Percentiles rank a stretch among this genome's conserved stretches.
Conservation (phyloP, 139 green algal genomes). For the Chlorella sp. region DNA sequence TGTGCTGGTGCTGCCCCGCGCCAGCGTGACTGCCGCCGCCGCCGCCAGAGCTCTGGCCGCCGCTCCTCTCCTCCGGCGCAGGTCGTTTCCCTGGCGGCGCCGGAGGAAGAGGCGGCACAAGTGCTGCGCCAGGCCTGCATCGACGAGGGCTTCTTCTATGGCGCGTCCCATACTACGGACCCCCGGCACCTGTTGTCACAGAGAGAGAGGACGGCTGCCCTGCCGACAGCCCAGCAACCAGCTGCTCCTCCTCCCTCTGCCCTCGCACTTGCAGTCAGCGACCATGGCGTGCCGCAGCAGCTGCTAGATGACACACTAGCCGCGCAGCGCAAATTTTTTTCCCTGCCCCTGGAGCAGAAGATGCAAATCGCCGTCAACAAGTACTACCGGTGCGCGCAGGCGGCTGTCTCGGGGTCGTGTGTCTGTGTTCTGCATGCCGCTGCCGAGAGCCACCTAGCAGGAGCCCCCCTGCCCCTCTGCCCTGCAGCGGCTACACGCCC, state of each 20-base stretch:
- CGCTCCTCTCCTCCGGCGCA: background rate
- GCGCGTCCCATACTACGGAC: constrained; percentile 24
- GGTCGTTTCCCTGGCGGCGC: constrained; percentile 41
- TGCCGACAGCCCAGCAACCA: background rate
- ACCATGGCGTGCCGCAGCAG: constrained; percentile 73
- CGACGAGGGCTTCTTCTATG: constrained; percentile 67
- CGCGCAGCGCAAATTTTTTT: constrained; percentile 75
- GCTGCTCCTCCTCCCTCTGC: background rate
- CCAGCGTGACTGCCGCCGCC: background rate
- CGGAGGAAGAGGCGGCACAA: constrained; percentile 20
- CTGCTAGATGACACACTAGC: constrained; percentile 64
- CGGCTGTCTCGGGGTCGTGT: background rate
- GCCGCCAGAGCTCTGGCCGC: background rate
- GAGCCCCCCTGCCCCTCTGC: background rate
- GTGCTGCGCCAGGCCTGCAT: constrained; percentile 46
- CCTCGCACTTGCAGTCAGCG: constrained; percentile 56
- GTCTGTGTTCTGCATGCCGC: background rate
- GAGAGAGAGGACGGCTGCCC: background rate
- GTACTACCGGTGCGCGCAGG: constrained; percentile 54
- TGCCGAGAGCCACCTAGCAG: background rate
- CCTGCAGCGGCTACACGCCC: constrained; percentile 54
- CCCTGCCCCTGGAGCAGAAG: constrained; percentile 76
- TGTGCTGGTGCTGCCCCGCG: too few relatives aligned
- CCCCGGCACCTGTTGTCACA: background rate
- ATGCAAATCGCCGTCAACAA: constrained; percentile 65